Evolutionary conservation across 2,329 filamentous ascomycete species (phyloP).

Genomic region (Cordyceps cicadae): DNA sequence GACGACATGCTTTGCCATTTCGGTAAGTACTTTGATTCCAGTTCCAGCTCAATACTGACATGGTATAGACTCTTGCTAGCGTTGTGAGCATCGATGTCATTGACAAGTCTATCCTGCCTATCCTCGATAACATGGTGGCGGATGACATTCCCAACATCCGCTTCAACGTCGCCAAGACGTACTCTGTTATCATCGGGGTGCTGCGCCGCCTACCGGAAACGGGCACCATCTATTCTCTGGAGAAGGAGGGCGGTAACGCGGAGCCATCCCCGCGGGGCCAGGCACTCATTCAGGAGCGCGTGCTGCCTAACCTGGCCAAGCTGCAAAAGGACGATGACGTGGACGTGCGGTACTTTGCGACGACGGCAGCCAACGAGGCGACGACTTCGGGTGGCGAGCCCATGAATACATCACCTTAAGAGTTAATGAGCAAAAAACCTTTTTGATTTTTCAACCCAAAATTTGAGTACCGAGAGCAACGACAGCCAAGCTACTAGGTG

Average conservation of each 20-base stretch:
- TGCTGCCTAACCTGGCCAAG: constrained; percentile 87
- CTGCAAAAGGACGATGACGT: constrained; percentile 96
- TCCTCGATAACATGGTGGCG: constrained; percentile 85
- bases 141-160: constrained; percentile 98
- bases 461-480: constrained; percentile 8
- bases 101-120: constrained; percentile 84
- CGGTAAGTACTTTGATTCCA: constrained; percentile 53
- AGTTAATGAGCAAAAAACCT: constrained; percentile 24
- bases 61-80: constrained; percentile 71
- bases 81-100: constrained; percentile 93
- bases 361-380: constrained; percentile 65
- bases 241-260: constrained; percentile 62
- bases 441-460: constrained; percentile 11
- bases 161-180: constrained; percentile 99
- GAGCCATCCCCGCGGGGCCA: constrained; percentile 62
- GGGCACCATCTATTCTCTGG: constrained; percentile 75
- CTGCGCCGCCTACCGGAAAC: constrained; percentile 83
- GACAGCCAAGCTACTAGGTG: not conserved
- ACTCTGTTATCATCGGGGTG: constrained; percentile 81
- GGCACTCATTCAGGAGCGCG: constrained; percentile 75
- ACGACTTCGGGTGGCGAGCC: constrained; percentile 44
- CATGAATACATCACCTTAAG: constrained; percentile 59
- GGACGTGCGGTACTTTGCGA: constrained; percentile 96
- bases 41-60: constrained; percentile 16
- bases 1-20: constrained; percentile 99